phyloP scores from a whole-genome alignment of 768 basidiomycete genomes.

The Suillus bovinus region DNA sequence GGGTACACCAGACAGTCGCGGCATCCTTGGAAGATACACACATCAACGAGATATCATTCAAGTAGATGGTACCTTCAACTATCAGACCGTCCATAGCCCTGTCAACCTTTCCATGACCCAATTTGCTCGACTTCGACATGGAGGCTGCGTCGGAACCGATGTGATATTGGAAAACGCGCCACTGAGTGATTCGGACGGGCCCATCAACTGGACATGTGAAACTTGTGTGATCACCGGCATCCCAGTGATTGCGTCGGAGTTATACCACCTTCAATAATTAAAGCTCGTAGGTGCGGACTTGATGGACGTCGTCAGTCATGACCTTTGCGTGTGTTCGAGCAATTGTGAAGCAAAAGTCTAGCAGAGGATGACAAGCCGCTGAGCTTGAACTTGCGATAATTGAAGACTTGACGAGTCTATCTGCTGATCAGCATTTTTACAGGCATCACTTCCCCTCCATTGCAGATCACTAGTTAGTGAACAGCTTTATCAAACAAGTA shows the following conservation, averaged over 20 bases:
- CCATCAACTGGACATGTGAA: background rate
- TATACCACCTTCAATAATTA: background rate
- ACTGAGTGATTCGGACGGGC: background rate
- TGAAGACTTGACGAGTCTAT: background rate
- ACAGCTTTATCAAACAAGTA: background rate
- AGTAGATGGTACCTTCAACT: background rate
- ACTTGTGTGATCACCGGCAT: background rate
- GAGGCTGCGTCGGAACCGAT: background rate
- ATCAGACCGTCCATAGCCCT: background rate
- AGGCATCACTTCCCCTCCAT: background rate
- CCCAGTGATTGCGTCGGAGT: background rate
- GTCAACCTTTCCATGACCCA: background rate
- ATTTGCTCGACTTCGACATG: background rate
- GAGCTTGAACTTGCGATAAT: slow-evolving; percentile 2
- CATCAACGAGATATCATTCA: background rate
- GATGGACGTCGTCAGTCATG: background rate
- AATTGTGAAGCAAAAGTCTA: background rate
- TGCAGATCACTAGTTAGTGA: background rate
- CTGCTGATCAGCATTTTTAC: background rate
- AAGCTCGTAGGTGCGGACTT: background rate
- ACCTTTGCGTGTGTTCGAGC: background rate
- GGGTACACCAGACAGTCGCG: background rate
- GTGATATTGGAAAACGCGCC: background rate
- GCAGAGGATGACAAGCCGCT: slow-evolving; percentile 1
- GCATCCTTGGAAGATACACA: background rate